phyloP scores from a whole-genome alignment of 2,329 filamentous ascomycete species.

The Trematosphaeria pertusa region DNA sequence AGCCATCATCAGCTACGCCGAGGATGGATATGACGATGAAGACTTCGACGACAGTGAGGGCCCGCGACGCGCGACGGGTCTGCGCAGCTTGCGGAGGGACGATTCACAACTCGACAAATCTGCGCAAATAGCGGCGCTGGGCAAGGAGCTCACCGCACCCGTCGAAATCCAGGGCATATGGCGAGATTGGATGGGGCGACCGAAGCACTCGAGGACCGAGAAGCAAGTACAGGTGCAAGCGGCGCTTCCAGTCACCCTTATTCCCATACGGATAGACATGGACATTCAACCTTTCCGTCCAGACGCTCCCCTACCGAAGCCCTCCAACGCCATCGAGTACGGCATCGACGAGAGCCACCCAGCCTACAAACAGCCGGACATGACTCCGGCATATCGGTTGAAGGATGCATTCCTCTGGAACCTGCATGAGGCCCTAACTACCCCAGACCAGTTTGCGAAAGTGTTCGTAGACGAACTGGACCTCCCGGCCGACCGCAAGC shows the following conservation, averaged over 20 bases:
- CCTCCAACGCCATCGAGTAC: constrained; percentile 63
- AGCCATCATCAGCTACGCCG: constrained; percentile 95
- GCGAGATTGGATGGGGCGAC: constrained; percentile 93
- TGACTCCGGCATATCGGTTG: constrained; percentile 83
- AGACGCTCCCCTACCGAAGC: constrained; percentile 68
- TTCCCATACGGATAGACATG: constrained; percentile 95
- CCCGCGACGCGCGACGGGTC: constrained; percentile 74
- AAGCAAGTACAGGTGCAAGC: constrained; percentile 70
- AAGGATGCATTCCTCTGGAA: constrained; percentile 99
- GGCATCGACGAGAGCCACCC: constrained; percentile 75
- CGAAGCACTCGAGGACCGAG: constrained; percentile 61
- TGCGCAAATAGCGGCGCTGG: constrained; percentile 76
- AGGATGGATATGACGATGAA: constrained; percentile 90
- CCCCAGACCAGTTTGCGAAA: constrained; percentile 94
- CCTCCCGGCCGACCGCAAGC: constrained; percentile 73
- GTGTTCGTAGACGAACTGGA: constrained; percentile 91
- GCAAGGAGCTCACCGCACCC: constrained; percentile 79
- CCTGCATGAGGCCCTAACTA: constrained; percentile 90
- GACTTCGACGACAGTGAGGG: constrained; percentile 78
- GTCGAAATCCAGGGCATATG: constrained; percentile 90
- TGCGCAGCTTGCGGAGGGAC: constrained; percentile 83
- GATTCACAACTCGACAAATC: constrained; percentile 65
- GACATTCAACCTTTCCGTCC: constrained; percentile 83
- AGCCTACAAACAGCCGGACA: constrained; percentile 79
- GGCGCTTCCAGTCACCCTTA: constrained; percentile 83